Evolutionary conservation across 352 stramenopile species (phyloP), one percentile per base, ranked within the genome.

Genomic region (Globisporangium orthogonon): DNA sequence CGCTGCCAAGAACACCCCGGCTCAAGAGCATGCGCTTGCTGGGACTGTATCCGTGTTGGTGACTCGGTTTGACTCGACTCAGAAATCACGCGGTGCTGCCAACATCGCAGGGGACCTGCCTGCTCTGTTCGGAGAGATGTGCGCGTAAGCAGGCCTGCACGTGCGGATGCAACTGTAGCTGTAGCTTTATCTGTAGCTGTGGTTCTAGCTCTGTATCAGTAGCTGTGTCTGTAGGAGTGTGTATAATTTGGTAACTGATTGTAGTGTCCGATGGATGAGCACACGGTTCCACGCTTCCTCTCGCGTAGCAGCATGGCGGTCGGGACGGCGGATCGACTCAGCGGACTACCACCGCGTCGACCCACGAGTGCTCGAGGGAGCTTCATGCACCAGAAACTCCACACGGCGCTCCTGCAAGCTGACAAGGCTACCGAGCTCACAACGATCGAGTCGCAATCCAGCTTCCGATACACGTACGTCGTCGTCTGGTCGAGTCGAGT

Each of bases 381-480:
- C 46, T 60, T 84, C 23, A 57, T 88, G 31, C 77, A 87, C 39
- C 75, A 84, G 39, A 87, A 88, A 56, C 71, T 91, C 3, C 76
- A 87, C 17, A 63, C 61, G 0, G 81, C 81, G n/a, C 52, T 91
- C 28, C 65, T 69, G 15, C 68, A 76, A 13, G 78, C 78, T 7
- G 76, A 87, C 55, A 76, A 73, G 59, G 67, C 71, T 0, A 46
- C 55, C 0, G 71, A 86, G 1, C 58, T 84, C 50, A 18, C 44
- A 0, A 43, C 52, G 11, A 35, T 51, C 17, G 61, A 65, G 29
- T 50, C 76, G 17, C 58, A 56, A 23, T 52, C 53, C 14, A 58
- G 54, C 44, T 63, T 79, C 53, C 51, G 61, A 37, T 60, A 50
- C 58, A 31, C 33, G 55, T 50, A 18, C 15, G 23, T 41, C 15